Conservation (phyloP, 176 grass and related monocot genomes). For the Bolboschoenus planiculmis region DNA sequence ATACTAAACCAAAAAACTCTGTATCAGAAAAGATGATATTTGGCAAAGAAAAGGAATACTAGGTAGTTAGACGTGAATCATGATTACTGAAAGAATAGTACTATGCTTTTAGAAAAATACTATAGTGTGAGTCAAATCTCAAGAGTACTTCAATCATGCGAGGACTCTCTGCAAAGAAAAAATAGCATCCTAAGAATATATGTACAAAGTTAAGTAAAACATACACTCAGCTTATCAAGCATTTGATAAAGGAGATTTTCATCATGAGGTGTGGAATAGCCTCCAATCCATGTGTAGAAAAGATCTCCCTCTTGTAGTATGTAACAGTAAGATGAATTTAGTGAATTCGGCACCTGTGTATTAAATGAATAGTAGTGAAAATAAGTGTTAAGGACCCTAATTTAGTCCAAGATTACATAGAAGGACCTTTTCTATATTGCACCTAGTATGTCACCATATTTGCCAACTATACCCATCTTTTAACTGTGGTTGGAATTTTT, state of each 20-base stretch:
- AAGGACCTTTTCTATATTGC: neutral
- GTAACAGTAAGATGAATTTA: constrained; percentile 77
- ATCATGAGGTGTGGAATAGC: constrained; percentile 46
- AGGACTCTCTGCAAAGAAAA: neutral
- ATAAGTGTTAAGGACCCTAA: neutral
- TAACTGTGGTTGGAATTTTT: neutral
- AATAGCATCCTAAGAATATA: neutral
- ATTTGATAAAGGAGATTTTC: constrained; percentile 56
- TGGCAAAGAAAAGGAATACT: neutral
- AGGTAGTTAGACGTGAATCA: neutral
- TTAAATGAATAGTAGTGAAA: constrained; percentile 12
- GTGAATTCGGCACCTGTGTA: constrained; percentile 48
- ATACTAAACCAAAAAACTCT: neutral
- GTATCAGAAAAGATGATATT: neutral
- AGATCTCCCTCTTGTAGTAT: constrained; percentile 63
- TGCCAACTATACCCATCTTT: neutral
- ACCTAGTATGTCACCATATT: neutral
- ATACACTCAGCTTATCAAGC: constrained; percentile 59
- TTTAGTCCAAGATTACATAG: neutral
- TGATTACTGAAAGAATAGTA: neutral
- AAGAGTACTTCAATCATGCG: neutral
- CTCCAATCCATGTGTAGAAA: constrained; percentile 58
- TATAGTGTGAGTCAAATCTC: neutral
- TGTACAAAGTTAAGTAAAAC: neutral
- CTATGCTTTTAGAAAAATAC: neutral